Conservation (phyloP, 306 rosid genomes). For the Pachyrhizus erosus region DNA sequence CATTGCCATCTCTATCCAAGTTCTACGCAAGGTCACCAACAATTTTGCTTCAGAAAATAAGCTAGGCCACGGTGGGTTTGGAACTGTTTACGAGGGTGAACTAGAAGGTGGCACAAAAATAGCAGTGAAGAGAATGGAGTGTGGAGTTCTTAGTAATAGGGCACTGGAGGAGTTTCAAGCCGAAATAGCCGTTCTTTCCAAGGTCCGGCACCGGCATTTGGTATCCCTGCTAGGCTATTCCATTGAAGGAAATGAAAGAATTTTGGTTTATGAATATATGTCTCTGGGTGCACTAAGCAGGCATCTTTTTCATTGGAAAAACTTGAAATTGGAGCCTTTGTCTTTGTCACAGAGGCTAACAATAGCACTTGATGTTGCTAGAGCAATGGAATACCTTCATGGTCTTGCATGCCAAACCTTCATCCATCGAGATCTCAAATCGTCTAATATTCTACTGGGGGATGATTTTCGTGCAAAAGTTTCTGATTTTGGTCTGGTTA, state of each 20-base stretch:
- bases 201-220: constrained; percentile 79
- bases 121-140: constrained; percentile 91
- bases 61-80: constrained; percentile 86
- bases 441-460: constrained; percentile 77
- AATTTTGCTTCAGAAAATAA: constrained; percentile 65
- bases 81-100: constrained; percentile 82
- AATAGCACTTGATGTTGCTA: constrained; percentile 86
- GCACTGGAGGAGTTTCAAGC: constrained; percentile 76
- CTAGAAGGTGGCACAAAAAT: constrained; percentile 65
- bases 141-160: constrained; percentile 58
- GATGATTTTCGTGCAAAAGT: constrained; percentile 76
- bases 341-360: constrained; percentile 71
- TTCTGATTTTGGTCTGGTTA: constrained; percentile 86
- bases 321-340: constrained; percentile 65
- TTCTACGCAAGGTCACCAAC: constrained; percentile 66
- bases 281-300: constrained; percentile 84
- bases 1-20: constrained; percentile 63
- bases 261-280: constrained; percentile 79
- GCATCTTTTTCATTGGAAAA: constrained; percentile 83
- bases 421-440: constrained; percentile 83
- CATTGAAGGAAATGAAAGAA: constrained; percentile 69
- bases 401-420: constrained; percentile 68
- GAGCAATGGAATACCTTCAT: constrained; percentile 83
- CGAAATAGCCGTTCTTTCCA: constrained; percentile 79
- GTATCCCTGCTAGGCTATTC: constrained; percentile 78